Base-by-base conservation (phyloP, 2,329 filamentous ascomycete species). In the Aspergillus hortae region DNA sequence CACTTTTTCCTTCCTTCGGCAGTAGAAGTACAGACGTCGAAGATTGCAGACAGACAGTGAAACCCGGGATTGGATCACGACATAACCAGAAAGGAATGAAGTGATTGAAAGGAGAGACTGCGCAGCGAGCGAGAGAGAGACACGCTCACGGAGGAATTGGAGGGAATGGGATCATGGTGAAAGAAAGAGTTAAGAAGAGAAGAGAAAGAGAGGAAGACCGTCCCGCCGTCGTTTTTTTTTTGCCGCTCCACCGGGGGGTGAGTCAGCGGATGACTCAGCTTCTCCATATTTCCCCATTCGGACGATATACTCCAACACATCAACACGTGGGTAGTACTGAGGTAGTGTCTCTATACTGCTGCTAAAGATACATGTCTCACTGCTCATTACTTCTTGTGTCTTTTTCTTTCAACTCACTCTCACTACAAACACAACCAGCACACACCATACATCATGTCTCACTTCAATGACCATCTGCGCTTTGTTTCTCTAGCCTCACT, bases 101-200 rank as follows among this genome's bases (percentile, higher is more conserved):
- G 35, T 47, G 38, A 48, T 10, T n/a, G 35, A 38, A 44, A 42
- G 51, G 44, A 43, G 35, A 46, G 49, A 51, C 47, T 38, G 50
- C 41, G 47, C 51, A 48, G 46, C 45, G 15, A 40, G 43, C 40
- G 15, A 36, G 35, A 44, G 41, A 40, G 58, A 54, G 51, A 55
- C 54, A 59, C 52, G 55, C 55, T 58, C 59, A 61, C 59, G 58
- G 55, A 57, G 40, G 40, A 17, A 42, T 42, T 40, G 53, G 53
- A 50, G 35, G 53, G 55, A 59, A 52, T 40, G 53, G 11, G 40
- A 21, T 19, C 60, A 62, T 62, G 59, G 59, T 57, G 56, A 57
- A 49, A 42, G 55, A 57, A 57, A 61, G 59, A 56, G 56, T 59
- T 61, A 56, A 54, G 48, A 41, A 44, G 53, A 57, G 51, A 48